Conservation (phyloP, 768 basidiomycete genomes). For the Scleroderma bovista region DNA sequence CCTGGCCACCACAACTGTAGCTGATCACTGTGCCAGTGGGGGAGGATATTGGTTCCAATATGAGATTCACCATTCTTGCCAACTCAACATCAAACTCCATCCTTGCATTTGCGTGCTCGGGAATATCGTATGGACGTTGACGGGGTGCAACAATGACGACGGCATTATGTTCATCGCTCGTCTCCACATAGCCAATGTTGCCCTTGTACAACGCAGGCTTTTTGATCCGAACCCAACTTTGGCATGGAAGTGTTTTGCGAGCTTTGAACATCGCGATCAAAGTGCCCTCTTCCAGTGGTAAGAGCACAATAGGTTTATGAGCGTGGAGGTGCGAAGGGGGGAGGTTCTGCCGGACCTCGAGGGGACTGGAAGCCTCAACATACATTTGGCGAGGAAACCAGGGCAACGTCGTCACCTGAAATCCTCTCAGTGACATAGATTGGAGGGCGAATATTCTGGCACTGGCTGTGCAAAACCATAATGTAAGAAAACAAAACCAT, state of each 20-base stretch:
- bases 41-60: neutral
- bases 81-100: neutral
- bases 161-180: neutral
- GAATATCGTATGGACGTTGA: neutral
- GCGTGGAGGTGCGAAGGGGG: neutral
- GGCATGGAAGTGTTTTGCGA: neutral
- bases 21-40: neutral
- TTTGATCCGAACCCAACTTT: neutral
- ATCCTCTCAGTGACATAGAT: neutral
- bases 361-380: neutral
- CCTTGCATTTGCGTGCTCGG: neutral
- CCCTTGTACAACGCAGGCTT: neutral
- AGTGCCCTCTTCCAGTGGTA: neutral
- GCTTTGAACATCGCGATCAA: neutral
- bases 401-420: neutral
- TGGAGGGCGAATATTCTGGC: neutral
- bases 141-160: neutral
- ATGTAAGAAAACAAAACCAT: neutral
- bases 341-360: neutral
- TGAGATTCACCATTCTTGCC: neutral
- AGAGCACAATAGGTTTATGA: neutral
- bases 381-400: neutral
- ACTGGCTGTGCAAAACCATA: neutral
- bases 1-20: neutral
- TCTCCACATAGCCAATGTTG: neutral